These are phyloP conservation scores for Yarrowia yakushimensis DNA, from an alignment of 805 yeast genomes.

Conservation along the genomic window DNA sequence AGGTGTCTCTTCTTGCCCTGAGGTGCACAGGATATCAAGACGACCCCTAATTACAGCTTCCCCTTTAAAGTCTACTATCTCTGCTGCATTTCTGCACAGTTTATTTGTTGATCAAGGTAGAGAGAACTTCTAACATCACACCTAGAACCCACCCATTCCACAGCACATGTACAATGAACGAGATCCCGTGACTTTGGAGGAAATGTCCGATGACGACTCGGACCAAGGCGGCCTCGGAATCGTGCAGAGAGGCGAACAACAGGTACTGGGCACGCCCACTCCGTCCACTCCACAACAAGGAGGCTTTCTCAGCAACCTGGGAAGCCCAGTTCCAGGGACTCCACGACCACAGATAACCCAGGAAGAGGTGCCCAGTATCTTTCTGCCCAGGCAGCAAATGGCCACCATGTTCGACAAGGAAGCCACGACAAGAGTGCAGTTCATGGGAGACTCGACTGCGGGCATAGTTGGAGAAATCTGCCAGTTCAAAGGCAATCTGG, in stretches of 20 bases:
- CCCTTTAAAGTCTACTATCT: not conserved
- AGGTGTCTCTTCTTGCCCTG: too few species aligned
- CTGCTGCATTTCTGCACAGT: not conserved
- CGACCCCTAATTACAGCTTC: not conserved
- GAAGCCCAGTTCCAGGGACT: not conserved
- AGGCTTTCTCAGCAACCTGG: slow-evolving; percentile 7
- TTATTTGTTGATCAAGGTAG: not conserved
- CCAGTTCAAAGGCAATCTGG: slow-evolving; percentile 5
- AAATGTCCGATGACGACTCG: slow-evolving; percentile 10
- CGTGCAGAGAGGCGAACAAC: not conserved
- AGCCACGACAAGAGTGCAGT: slow-evolving; percentile 3
- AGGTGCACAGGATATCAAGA: too few species aligned
- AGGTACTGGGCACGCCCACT: not conserved
- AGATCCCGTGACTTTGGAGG: slow-evolving; percentile 25
- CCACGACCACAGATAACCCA: not conserved
- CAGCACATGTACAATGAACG: slow-evolving; percentile 22
- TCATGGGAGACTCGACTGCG: slow-evolving; percentile 6
- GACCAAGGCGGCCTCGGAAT: not conserved
- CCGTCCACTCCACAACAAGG: slow-evolving; percentile 17
- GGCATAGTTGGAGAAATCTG: not conserved
- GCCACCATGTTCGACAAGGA: slow-evolving; percentile 9
- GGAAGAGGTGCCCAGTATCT: slow-evolving; percentile 2
- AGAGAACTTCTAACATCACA: not conserved
- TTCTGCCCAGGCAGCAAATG: slow-evolving; percentile 15
- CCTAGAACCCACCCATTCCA: too few species aligned